Conservation (phyloP, 1,139 yeast species). For the Saccharomyces hybrid region DNA sequence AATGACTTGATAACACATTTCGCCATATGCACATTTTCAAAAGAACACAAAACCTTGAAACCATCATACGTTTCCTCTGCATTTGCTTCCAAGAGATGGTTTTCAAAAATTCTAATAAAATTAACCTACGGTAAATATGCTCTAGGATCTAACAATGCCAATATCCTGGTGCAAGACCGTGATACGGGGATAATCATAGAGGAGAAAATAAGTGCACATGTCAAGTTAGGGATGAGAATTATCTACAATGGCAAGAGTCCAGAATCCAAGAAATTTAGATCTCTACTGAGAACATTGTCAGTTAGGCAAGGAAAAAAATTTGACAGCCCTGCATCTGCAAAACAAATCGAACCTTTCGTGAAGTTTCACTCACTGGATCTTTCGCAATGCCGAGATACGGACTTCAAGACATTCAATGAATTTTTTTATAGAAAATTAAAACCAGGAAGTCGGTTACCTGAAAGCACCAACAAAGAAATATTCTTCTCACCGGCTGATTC, state of each 20-base stretch:
- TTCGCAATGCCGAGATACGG: constrained; percentile 52
- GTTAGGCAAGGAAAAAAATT: constrained; percentile 78
- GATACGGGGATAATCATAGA: constrained; percentile 79
- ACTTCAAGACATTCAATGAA: constrained; percentile 71
- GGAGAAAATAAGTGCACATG: constrained; percentile 87
- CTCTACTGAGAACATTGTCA: constrained; percentile 55
- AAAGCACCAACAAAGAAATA: constrained; percentile 45
- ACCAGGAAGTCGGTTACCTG: constrained; percentile 63
- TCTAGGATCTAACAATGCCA: constrained; percentile 86
- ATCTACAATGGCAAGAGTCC: constrained; percentile 70
- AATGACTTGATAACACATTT: constrained; percentile 75
- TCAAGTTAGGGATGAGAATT: constrained; percentile 76
- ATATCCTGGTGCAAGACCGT: constrained; percentile 87
- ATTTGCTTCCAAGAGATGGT: constrained; percentile 85
- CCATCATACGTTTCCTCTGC: constrained; percentile 72
- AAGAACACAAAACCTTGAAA: constrained; percentile 56
- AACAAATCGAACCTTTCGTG: constrained; percentile 68
- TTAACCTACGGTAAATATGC: constrained; percentile 82
- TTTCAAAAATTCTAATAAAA: constrained; percentile 70
- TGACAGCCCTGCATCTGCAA: constrained; percentile 58
- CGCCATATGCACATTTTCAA: constrained; percentile 77
- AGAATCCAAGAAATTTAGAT: constrained; percentile 47
- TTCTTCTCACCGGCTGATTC: constrained; percentile 85
- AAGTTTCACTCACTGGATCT: constrained; percentile 72
- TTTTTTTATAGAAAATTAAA: constrained; percentile 77